A percentile compares a stretch with the other conserved stretches of the same genome.
Conservation (phyloP, 2,329 filamentous ascomycete species). For the Sporothrix euskadiensis region DNA sequence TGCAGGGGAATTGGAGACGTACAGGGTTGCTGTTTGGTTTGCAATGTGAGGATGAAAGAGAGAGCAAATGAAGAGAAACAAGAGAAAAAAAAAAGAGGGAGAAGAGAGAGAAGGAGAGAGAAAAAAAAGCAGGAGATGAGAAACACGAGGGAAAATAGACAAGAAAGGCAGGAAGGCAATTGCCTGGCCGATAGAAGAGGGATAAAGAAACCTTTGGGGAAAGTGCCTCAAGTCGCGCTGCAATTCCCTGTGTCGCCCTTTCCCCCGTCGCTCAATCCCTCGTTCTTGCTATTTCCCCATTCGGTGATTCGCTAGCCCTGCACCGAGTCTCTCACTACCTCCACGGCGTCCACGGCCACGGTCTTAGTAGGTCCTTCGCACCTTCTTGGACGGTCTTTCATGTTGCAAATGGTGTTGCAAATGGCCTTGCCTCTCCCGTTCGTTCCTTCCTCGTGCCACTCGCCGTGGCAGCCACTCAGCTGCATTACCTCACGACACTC, state of each 20-base stretch:
- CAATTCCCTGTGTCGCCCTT: conserved; percentile 16
- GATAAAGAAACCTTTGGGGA: conserved; percentile 23
- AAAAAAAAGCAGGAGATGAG: background rate
- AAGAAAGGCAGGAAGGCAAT: conserved; percentile 20
- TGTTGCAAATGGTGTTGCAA: background rate
- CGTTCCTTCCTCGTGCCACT: background rate
- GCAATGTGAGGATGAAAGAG: background rate
- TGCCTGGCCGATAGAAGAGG: conserved; percentile 13
- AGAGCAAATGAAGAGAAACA: background rate
- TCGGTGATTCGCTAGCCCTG: conserved; percentile 18
- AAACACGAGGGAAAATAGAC: conserved; percentile 18
- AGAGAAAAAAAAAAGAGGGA: background rate
- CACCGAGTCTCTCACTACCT: background rate
- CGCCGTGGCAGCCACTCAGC: conserved; percentile 21
- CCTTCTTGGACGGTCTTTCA: background rate
- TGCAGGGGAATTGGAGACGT: conserved; percentile 19
- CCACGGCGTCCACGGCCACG: background rate
- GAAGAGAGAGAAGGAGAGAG: background rate
- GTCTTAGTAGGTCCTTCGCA: conserved; percentile 7
- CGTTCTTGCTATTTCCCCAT: conserved; percentile 22
- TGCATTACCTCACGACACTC: conserved; percentile 14
- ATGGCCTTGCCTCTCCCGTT: background rate
- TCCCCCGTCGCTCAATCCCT: conserved; percentile 20
- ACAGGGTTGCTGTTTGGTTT: background rate
- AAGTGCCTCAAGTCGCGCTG: conserved; percentile 25